Evolutionary conservation across 139 green algal species (phyloP), one percentile per base, ranked within the genome.

Genomic region (Haematococcus lacustris): DNA sequence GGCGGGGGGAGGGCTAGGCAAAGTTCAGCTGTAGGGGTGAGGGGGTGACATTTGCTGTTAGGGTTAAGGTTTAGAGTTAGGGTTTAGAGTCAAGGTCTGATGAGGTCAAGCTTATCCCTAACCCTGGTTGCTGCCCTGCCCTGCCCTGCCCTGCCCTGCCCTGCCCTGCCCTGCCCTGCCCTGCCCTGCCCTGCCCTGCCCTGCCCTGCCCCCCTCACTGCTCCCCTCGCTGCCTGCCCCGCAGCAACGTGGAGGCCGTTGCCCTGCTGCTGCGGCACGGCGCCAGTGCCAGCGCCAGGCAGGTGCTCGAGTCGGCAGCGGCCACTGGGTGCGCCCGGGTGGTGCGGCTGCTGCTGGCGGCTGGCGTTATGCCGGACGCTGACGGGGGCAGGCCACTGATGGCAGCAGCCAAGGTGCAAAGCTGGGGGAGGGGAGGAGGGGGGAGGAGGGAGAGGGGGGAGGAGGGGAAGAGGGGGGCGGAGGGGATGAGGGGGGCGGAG

Each of bases 181-280:
- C n/a, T n/a, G n/a, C n/a, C n/a, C n/a, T n/a, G n/a, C n/a, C n/a
- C n/a, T n/a, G n/a, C n/a, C n/a, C n/a, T n/a, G n/a, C n/a, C n/a
- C n/a, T n/a, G n/a, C n/a, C n/a, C n/a, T n/a, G n/a, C n/a, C 43
- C 17, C 53, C 33, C 53, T 9, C 53, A 30, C 30, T 30, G 21
- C 53, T 64, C 53, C 30, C 53, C 53, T 7, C 33, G 53, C 53
- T 64, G 17, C 21, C 4, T 26, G 9, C 4, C 53, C 4, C 26
- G 53, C 63, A 69, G 63, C 38, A 69, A 69, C 37, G 63, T 35
- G 13, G 63, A 69, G 35, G 63, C 63, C 21, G 63, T 69, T 4
- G 63, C 63, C 2, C 63, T 69, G 37, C 63, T 69, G 37, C 63
- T 69, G 3, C 30, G 6, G 21, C 63, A 69, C 63, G 63, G 63